Conservation (phyloP, 2,329 filamentous ascomycete genomes). For the Penicillium hordei region DNA sequence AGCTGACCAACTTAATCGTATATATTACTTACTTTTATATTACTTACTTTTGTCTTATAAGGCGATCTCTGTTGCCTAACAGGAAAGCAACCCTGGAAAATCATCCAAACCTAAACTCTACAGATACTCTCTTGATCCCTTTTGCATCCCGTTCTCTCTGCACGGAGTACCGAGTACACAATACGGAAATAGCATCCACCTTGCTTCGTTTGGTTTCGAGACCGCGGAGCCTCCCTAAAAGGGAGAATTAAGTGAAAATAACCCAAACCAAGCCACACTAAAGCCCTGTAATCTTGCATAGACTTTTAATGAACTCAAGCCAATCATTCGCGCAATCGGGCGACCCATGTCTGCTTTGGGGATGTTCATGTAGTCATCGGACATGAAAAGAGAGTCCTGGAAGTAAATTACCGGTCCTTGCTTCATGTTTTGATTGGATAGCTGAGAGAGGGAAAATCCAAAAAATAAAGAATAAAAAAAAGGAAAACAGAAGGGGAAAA, state of each 20-base stretch:
- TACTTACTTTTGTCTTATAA: neutral
- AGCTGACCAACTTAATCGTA: neutral
- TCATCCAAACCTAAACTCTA: neutral
- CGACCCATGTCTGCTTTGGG: neutral
- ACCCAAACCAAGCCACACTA: neutral
- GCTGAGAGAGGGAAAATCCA: neutral
- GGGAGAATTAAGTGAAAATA: neutral
- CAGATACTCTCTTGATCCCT: slow-evolving; percentile 1
- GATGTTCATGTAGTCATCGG: neutral
- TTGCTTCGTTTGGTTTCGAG: slow-evolving; percentile 7
- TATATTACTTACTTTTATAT: neutral
- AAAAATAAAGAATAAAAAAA: neutral
- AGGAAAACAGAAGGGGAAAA: neutral
- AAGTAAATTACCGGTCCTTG: neutral
- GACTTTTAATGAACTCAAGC: neutral
- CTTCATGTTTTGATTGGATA: neutral
- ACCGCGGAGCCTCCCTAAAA: slow-evolving; percentile 4
- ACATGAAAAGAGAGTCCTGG: neutral
- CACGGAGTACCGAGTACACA: neutral
- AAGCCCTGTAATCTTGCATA: slow-evolving; percentile 4
- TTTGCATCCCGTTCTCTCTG: slow-evolving; percentile 13
- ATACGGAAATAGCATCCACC: neutral
- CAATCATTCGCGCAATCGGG: neutral
- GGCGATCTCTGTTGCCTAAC: slow-evolving; percentile 15
- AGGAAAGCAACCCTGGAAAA: neutral